Percentiles rank a stretch among this genome's conserved stretches.
These are phyloP conservation scores for Datura wrightii DNA, from an alignment of 257 asterid species.

Conservation along the genomic window DNA sequence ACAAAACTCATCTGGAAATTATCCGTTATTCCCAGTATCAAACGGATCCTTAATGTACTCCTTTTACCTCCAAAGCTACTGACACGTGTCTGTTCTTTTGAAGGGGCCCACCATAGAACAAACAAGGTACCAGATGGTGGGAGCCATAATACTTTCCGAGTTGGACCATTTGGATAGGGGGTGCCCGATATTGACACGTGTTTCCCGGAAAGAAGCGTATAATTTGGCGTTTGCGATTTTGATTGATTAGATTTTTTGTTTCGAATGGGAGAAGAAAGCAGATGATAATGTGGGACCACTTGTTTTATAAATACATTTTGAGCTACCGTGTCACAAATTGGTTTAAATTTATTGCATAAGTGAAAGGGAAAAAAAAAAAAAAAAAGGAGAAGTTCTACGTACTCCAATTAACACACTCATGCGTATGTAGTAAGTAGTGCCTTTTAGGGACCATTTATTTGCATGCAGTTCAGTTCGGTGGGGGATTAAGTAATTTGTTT, in stretches of 20 bases:
- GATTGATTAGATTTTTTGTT: slow-evolving; percentile 35
- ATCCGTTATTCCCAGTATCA: no score
- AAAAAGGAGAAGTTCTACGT: not conserved
- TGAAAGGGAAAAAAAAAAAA: no score
- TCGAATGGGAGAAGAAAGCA: not conserved
- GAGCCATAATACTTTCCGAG: not conserved
- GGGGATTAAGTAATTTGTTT: no score
- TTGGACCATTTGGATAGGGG: slow-evolving; percentile 1
- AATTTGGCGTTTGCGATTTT: not conserved
- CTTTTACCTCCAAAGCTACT: not conserved
- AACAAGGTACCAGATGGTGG: slow-evolving; percentile 31
- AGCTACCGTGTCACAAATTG: not conserved
- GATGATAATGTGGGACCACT: not conserved
- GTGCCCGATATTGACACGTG: not conserved
- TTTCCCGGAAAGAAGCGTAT: not conserved
- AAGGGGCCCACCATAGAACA: not conserved
- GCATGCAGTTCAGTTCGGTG: not conserved
- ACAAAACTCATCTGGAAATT: no score
- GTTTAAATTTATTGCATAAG: not conserved
- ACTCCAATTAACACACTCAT: not conserved
- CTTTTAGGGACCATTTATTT: not conserved
- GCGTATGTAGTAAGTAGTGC: not conserved
- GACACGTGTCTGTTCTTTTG: slow-evolving; percentile 33
- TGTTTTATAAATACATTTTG: no score
- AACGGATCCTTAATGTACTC: not conserved